These are phyloP conservation scores for Emericellopsis terricola DNA, from an alignment of 495 filamentous ascomycete genomes.

Conservation along the genomic window DNA sequence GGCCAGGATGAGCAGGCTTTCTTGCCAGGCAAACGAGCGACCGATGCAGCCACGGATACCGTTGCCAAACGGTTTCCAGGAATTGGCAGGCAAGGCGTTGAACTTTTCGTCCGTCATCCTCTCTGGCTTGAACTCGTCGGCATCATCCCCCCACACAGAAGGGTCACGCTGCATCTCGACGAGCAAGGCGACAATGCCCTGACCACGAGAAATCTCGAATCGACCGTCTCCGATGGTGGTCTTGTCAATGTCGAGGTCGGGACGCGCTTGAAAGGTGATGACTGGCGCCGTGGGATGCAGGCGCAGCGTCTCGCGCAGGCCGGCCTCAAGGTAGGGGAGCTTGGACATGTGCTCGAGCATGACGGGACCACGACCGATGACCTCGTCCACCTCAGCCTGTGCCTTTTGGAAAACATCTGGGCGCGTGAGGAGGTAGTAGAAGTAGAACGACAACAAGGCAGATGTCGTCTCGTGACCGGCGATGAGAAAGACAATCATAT, in stretches of 20 bases:
- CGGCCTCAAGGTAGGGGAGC: conserved; percentile 38
- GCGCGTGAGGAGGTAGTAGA: conserved; percentile 17
- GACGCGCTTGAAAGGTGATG: too few relatives aligned
- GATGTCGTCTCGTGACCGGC: conserved; percentile 54
- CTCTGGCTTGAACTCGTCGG: conserved; percentile 32
- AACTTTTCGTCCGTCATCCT: conserved; percentile 39
- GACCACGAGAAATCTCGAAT: conserved; percentile 36
- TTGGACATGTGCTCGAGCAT: conserved; percentile 41
- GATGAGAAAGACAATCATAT: conserved; percentile 49
- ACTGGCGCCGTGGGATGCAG: conserved; percentile 41
- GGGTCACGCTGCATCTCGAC: conserved; percentile 18
- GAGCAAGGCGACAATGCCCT: conserved; percentile 30
- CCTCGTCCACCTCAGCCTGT: conserved; percentile 22
- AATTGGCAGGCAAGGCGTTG: conserved; percentile 17
- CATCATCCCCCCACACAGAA: conserved; percentile 27
- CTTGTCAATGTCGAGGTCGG: conserved; percentile 17
- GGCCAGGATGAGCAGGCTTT: conserved; percentile 25
- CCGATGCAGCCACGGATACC: conserved; percentile 33
- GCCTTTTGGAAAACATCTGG: conserved; percentile 12
- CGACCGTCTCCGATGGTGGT: conserved; percentile 37
- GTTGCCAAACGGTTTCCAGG: conserved; percentile 34
- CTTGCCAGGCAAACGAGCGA: conserved; percentile 37
- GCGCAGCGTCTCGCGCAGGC: conserved; percentile 46
- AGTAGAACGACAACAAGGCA: conserved; percentile 22
- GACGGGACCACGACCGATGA: conserved; percentile 39